Conservation (phyloP, 257 asterid species). For the Solanum infundibuliforme region DNA sequence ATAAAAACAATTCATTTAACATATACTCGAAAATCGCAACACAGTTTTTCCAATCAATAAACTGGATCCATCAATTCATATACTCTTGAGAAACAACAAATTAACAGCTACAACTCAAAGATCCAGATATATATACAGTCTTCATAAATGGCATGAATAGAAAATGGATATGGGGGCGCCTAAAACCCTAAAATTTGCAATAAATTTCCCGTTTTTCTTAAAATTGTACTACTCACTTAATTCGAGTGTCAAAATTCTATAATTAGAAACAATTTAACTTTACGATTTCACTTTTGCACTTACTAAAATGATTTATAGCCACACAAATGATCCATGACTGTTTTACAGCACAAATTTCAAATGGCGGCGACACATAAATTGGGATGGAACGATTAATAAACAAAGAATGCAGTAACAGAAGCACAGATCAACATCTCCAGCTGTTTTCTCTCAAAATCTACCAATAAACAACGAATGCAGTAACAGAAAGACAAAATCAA, state of each 20-base stretch:
- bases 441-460: background rate
- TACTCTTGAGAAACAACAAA: background rate
- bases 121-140: background rate
- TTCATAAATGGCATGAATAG: no score
- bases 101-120: background rate
- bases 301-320: background rate
- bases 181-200: background rate
- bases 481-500: background rate
- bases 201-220: background rate
- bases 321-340: background rate
- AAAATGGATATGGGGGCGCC: background rate
- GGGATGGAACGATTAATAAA: background rate
- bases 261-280: background rate
- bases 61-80: background rate
- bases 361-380: background rate
- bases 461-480: background rate
- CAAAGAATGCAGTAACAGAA: background rate
- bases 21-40: background rate
- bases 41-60: background rate
- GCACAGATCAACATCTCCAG: background rate
- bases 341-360: background rate
- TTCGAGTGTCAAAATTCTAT: background rate
- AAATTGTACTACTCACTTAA: background rate
- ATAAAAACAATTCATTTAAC: background rate
- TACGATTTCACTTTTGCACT: background rate